A percentile compares a stretch with the other conserved stretches of the same genome.
Conservation (phyloP, 2,329 filamentous ascomycete genomes). For the Epichloe uncinata region DNA sequence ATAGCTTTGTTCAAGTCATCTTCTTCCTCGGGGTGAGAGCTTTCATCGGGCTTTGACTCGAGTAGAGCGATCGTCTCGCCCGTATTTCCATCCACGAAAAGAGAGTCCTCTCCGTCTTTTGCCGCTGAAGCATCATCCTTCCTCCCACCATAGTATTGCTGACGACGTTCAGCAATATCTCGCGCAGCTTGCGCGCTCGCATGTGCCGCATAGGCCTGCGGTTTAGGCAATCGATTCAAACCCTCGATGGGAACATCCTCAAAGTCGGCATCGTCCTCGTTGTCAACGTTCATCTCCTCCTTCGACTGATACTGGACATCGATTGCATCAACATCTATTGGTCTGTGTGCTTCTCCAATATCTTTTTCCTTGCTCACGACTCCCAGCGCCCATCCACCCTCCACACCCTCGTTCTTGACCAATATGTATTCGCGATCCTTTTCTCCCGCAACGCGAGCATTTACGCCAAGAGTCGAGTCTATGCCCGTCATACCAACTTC, state of each 20-base stretch:
- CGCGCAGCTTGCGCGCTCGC: constrained; percentile 15
- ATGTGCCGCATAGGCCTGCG: constrained; percentile 9
- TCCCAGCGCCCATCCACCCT: constrained; percentile 90
- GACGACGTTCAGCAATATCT: constrained; percentile 13
- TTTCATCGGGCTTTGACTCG: constrained; percentile 23
- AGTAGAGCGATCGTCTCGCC: constrained; percentile 10
- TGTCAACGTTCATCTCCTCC: constrained; percentile 50
- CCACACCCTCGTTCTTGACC: constrained; percentile 87
- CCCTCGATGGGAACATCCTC: constrained; percentile 90
- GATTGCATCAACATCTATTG: constrained; percentile 76
- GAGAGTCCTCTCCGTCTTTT: constrained; percentile 34
- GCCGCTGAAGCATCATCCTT: constrained; percentile 14
- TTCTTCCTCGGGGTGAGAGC: constrained; percentile 25
- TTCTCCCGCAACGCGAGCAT: constrained; percentile 64
- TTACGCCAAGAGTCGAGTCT: constrained; percentile 54
- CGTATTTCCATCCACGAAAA: constrained; percentile 29
- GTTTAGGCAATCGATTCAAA: constrained; percentile 66
- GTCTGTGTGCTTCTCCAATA: constrained; percentile 66
- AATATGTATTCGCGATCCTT: constrained; percentile 88
- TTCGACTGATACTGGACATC: constrained; percentile 43
- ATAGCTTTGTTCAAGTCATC: constrained; percentile 70
- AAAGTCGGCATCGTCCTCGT: constrained; percentile 66
- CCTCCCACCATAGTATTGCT: constrained; percentile 15
- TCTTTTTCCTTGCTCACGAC: constrained; percentile 82
- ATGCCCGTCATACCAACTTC: constrained; percentile 79